These are phyloP conservation scores for Gaultheria prostrata DNA, from an alignment of 148 eudicot genomes.

Conservation along the genomic window DNA sequence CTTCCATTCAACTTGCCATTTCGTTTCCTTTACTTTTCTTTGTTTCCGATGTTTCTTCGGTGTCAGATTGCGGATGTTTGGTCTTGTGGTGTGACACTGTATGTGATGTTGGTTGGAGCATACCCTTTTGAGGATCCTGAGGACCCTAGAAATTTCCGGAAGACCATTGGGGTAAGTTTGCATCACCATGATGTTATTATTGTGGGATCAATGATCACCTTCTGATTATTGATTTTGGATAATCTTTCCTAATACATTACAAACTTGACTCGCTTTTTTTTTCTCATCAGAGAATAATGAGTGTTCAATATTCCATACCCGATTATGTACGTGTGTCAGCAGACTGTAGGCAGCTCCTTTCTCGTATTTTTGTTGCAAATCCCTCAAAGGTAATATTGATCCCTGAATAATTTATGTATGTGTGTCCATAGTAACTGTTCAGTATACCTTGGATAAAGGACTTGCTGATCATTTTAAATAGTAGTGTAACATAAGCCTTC, in stretches of 20 bases:
- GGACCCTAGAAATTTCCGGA: slow-evolving; percentile 82
- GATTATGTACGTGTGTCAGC: slow-evolving; percentile 78
- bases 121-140: slow-evolving; percentile 97
- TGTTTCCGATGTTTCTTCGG: background rate
- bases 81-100: slow-evolving; percentile 96
- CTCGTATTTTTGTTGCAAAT: slow-evolving; percentile 73
- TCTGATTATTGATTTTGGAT: background rate
- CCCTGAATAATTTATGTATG: background rate
- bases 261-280: background rate
- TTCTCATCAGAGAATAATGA: slow-evolving; percentile 74
- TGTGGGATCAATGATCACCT: background rate
- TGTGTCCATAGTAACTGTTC: background rate
- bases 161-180: slow-evolving; percentile 66
- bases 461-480: background rate
- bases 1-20: background rate
- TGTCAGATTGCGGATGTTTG: slow-evolving; percentile 93
- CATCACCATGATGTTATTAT: background rate
- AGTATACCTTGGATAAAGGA: background rate
- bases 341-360: slow-evolving; percentile 82
- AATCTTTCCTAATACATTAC: background rate
- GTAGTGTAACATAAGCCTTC: background rate
- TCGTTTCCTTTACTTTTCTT: background rate
- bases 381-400: slow-evolving; percentile 59
- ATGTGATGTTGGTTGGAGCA: slow-evolving; percentile 95
- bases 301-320: slow-evolving; percentile 77